Conservation (phyloP, 139 green algal genomes). For the Chlorokybus atmophyticus region DNA sequence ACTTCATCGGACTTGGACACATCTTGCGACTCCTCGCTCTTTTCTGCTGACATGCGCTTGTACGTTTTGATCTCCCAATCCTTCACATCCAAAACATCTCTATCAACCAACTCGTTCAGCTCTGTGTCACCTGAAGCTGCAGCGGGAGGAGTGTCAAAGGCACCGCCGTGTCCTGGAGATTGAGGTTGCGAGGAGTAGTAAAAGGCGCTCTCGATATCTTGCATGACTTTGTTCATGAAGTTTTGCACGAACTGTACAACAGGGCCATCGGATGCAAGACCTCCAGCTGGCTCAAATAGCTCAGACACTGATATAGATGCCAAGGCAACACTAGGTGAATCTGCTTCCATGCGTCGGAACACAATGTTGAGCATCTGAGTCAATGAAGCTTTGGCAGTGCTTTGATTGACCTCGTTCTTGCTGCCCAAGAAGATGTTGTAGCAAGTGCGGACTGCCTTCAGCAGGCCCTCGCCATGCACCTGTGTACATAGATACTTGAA, state of each 20-base stretch:
- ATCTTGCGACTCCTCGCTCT: no score
- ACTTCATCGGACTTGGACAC: no score
- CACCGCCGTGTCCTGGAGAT: slow-evolving; percentile 24
- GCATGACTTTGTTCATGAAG: slow-evolving; percentile 79
- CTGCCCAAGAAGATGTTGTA: slow-evolving; percentile 84
- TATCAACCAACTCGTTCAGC: slow-evolving; percentile 20
- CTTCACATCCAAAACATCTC: slow-evolving; percentile 37
- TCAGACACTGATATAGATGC: slow-evolving; percentile 36
- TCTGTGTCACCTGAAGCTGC: no score
- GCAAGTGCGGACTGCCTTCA: slow-evolving; percentile 69
- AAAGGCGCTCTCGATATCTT: slow-evolving; percentile 40
- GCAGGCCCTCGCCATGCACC: slow-evolving; percentile 45
- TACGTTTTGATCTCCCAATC: slow-evolving; percentile 31
- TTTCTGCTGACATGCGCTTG: no score
- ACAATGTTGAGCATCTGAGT: slow-evolving; percentile 95
- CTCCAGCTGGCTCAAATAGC: slow-evolving; percentile 22
- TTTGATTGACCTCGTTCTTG: slow-evolving; percentile 59
- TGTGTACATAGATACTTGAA: no score
- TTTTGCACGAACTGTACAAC: slow-evolving; percentile 36
- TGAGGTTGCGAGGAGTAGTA: neutral
- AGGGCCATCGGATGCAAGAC: slow-evolving; percentile 4
- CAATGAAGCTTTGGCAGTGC: slow-evolving; percentile 83
- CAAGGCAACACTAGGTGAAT: slow-evolving; percentile 34
- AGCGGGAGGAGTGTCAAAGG: slow-evolving; percentile 24
- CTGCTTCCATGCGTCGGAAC: slow-evolving; percentile 87